A percentile compares a stretch with the other conserved stretches of the same genome.
These are phyloP conservation scores for Blastosporella zonata DNA, from an alignment of 1,284 basidiomycete genomes.

Conservation along the genomic window DNA sequence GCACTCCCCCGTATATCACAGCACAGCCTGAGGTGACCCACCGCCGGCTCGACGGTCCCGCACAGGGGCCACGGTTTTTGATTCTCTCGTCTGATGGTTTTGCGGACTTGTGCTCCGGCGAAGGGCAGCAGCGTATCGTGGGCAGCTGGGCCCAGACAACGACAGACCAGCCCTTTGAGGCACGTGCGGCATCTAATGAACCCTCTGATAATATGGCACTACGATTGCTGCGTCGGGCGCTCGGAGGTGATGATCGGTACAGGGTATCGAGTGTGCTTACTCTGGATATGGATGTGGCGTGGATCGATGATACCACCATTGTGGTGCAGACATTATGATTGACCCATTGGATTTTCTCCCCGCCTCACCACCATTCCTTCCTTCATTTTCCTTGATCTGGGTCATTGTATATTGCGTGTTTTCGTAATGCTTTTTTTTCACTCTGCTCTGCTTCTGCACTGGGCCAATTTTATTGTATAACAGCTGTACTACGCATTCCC, in stretches of 20 bases:
- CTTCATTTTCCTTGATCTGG: constrained; percentile 4
- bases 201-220: constrained; percentile 51
- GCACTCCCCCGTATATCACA: constrained; percentile 67
- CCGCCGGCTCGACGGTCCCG: constrained; percentile 36
- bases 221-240: constrained; percentile 49
- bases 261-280: constrained; percentile 60
- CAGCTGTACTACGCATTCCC: constrained; percentile 2
- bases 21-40: constrained; percentile 61
- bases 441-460: not conserved
- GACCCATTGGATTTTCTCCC: not conserved
- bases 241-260: constrained; percentile 55
- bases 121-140: constrained; percentile 42
- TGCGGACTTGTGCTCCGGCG: constrained; percentile 52
- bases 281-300: constrained; percentile 60
- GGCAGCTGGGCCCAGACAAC: constrained; percentile 47
- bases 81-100: constrained; percentile 68
- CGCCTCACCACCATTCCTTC: not conserved
- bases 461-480: constrained; percentile 2
- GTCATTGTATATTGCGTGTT: constrained; percentile 2
- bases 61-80: constrained; percentile 43
- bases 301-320: constrained; percentile 71
- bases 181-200: constrained; percentile 15
- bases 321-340: constrained; percentile 55
- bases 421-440: constrained; percentile 1
- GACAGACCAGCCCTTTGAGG: constrained; percentile 17